These are phyloP conservation scores for Xylariaceae sp. DNA, from an alignment of 2,329 filamentous ascomycete species.

Conservation along the genomic window DNA sequence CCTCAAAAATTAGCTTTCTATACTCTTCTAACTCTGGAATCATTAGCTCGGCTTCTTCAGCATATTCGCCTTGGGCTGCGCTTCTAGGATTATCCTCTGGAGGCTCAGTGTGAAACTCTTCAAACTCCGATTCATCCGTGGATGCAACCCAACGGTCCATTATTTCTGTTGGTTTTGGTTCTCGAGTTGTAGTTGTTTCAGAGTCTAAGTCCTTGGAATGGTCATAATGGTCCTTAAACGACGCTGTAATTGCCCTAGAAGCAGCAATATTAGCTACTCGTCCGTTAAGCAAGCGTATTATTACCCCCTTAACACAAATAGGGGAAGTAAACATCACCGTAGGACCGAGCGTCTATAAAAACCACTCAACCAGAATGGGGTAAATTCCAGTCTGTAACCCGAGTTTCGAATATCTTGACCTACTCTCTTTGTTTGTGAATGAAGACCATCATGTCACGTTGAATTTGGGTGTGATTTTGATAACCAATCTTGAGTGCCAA, in stretches of 20 bases:
- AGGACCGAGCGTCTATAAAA: no score
- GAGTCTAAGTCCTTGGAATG: neutral
- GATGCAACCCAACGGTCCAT: slow-evolving; percentile 2
- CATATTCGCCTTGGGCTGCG: no score
- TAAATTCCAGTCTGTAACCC: no score
- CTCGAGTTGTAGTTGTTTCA: neutral
- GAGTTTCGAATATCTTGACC: neutral
- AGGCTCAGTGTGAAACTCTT: neutral
- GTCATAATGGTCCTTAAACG: neutral
- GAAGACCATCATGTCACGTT: slow-evolving; percentile 5
- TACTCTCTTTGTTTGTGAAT: slow-evolving; percentile 9
- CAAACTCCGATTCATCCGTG: neutral
- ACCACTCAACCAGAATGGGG: no score
- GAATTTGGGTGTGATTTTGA: neutral
- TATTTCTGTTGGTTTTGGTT: neutral
- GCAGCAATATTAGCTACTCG: neutral
- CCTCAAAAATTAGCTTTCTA: slow-evolving; percentile 2
- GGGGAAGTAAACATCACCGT: no score
- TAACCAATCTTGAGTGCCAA: slow-evolving; percentile 7
- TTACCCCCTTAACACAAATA: no score
- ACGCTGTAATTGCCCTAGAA: neutral
- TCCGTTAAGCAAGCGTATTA: no score
- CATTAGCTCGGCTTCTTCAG: neutral
- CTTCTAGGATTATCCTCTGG: neutral
- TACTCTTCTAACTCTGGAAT: neutral